Base-by-base conservation (phyloP, 305 asterid species). In the Fraxinus sp. region DNA sequence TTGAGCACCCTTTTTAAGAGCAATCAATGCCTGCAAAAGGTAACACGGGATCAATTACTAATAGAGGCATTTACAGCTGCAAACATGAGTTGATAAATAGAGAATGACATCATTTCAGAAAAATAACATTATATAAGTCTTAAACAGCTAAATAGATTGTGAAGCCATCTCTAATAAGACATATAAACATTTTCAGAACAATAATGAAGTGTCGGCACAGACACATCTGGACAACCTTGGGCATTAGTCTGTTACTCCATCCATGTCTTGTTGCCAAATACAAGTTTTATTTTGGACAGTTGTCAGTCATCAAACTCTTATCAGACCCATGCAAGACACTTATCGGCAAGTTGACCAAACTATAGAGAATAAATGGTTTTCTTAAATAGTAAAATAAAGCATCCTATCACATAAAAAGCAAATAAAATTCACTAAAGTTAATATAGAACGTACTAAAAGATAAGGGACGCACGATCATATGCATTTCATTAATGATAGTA, bases 1-100 rank as follows among this genome's bases (percentile, higher is more conserved):
- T 83, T 91, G 99, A 88, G 98, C 91, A 80, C 98, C 98, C 89
- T 94, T 95, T 90, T 94, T 94, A 76, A 94, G 91, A 90, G 95
- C 95, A 85, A 91, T 88, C 89, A 95, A 84, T 80, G 93, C 96
- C 98, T 95, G 91, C 89, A 89, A 81, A 83, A 80, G 30, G 79
- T 77, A 59, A 49, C 79, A 81, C 9, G 84, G 72, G 68, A 77
- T 83, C 13, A 80, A 71, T 83, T 46, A 73, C 35, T 22, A 76
- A 80, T 68, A 41, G 39, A 81, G 62, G 76, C 41, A 70, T 35
- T 77, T 77, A 32, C 37, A 71, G 57, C 32, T 59, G 70, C 44
- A 71, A 74, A 55, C 35, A 76, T 74, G 78, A 62, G 68, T 57
- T 68, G 70, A 70, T 8, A 74, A 57, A 22, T n/a, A 46, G 30